Conservation (phyloP, 257 asterid genomes). For the Gentiana straminea region DNA sequence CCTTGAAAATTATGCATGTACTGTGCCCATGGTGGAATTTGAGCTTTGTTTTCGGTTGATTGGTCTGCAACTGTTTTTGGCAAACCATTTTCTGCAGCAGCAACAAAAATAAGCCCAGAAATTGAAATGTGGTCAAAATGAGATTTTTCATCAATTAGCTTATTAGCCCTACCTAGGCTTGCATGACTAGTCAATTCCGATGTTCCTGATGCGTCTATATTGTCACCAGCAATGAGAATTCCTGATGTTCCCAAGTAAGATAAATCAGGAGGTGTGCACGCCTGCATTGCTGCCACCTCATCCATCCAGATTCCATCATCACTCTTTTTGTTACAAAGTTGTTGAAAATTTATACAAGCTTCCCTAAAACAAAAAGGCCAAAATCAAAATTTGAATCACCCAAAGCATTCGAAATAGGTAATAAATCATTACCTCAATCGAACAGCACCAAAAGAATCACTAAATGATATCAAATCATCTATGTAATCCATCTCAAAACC, state of each 20-base stretch:
- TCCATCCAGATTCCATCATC: conserved; percentile 68
- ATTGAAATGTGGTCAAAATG: too few species aligned
- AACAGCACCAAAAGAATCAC: conserved; percentile 71
- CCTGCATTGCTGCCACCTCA: conserved; percentile 79
- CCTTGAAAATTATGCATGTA: conserved; percentile 54
- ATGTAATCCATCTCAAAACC: conserved; percentile 57
- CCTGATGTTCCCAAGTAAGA: conserved; percentile 53
- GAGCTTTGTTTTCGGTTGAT: conserved; percentile 39
- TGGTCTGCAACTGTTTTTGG: conserved; percentile 27
- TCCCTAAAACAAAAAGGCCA: conserved; percentile 27
- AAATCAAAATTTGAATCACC: neutral
- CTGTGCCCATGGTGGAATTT: conserved; percentile 42
- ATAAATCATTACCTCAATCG: conserved; percentile 49
- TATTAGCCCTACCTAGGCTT: conserved; percentile 38
- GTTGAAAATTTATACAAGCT: conserved; percentile 59
- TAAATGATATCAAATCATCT: conserved; percentile 53
- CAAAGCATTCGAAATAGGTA: conserved; percentile 1
- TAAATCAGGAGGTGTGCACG: conserved; percentile 28
- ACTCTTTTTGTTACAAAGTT: conserved; percentile 59
- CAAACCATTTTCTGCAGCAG: conserved; percentile 30
- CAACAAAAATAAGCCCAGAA: too few species aligned
- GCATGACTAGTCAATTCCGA: conserved; percentile 34
- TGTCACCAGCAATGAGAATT: conserved; percentile 34
- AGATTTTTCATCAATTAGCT: too few species aligned
- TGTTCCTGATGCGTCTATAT: conserved; percentile 25